Base-by-base conservation (phyloP, 805 yeast species). In the Cyberlindnera misumaiensis region DNA sequence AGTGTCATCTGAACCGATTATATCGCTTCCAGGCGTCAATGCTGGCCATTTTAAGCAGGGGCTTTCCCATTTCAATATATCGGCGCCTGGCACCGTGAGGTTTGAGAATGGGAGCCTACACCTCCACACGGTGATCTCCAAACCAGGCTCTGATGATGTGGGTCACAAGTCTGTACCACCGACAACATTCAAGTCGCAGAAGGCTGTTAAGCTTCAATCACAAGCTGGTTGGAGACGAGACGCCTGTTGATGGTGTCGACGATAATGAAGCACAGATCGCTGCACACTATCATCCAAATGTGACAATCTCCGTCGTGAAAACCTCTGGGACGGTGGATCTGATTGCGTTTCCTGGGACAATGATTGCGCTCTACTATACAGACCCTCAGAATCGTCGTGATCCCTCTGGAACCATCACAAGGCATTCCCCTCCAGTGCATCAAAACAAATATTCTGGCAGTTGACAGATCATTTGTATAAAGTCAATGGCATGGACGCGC, bases 361-460 rank as follows among this genome's bases (percentile, higher is more conserved):
- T 59, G 17, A 9, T 40, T 4, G 48, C 51, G 4, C 41, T 52
- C 28, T 45, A 62, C 33, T 44, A 47, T 11, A 25, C 56, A 16
- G 66, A 59, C 30, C 48, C 56, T 6, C 38, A 46, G 11, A 39
- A 58, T 36, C 48, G 58, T 45, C 53, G 63, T 44, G 58, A 56
- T 48, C 16, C 40, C 32, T 50, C 60, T 18, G 62, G 60, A n/a
- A 30, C 47, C n/a, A 51, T 52, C 4, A 48, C 58, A 1, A 60
- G 55, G 43, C 65, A 64, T 46, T 64, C 54, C 47, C 69, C 71
- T 30, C 30, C 56, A 11, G 42, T 67, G 9, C 62, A 55, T 36
- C 52, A 62, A 39, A 64, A 67, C 46, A 58, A 56, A 34, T n/a
- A n/a, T 66, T 67, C 39, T 66, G 70, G 69, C 66, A 64, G 34